These are phyloP conservation scores for Acrasis kona DNA, from an alignment of 78 protist species.

Conservation along the genomic window DNA sequence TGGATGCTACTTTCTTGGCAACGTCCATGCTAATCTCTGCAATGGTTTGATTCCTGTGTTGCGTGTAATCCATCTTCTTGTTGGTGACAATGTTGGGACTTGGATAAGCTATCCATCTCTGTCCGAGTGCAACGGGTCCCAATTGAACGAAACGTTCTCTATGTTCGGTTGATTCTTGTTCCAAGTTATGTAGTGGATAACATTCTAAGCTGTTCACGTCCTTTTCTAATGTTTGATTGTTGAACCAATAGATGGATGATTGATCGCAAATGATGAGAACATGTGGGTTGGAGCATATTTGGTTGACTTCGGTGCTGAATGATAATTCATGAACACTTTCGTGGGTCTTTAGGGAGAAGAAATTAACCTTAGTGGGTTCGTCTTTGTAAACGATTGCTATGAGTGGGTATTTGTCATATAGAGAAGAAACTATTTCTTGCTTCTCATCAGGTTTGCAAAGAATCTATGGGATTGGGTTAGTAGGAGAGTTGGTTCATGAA, in stretches of 20 bases:
- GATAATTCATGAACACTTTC: background rate
- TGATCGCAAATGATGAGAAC: background rate
- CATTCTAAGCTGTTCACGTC: background rate
- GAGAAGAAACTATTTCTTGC: background rate
- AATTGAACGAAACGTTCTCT: background rate
- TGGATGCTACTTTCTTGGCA: background rate
- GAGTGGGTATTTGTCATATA: background rate
- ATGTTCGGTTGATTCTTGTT: background rate
- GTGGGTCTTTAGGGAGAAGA: background rate
- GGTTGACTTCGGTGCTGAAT: no score
- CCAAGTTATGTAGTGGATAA: background rate
- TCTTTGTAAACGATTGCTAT: background rate
- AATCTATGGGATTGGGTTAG: background rate
- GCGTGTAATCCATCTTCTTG: background rate
- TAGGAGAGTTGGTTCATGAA: background rate
- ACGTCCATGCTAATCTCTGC: background rate
- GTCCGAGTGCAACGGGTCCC: background rate
- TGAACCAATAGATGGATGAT: background rate
- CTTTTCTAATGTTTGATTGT: background rate
- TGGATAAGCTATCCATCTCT: background rate
- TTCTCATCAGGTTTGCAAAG: background rate
- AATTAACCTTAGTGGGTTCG: background rate
- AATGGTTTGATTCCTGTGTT: background rate
- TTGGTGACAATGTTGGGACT: background rate
- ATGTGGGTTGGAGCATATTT: background rate